Base-by-base conservation (phyloP, 192 early-diverging fungal species). In the Coemansia sp. region DNA sequence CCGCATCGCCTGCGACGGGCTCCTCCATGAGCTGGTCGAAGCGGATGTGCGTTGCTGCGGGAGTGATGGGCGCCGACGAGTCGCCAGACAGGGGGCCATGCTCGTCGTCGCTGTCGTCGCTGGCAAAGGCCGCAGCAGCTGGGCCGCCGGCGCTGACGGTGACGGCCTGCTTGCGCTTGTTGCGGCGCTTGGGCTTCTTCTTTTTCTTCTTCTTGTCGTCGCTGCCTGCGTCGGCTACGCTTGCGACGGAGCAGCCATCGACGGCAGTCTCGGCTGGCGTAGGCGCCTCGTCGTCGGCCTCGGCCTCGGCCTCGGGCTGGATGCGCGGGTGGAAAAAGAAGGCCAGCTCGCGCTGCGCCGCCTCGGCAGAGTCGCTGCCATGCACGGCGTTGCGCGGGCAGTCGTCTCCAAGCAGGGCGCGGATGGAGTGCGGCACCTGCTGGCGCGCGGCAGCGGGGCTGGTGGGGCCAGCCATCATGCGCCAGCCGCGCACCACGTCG, bases 311-410 rank as follows among this genome's bases (percentile, higher is more conserved):
- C 56, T 71, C 68, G 6, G 61, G 67, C 60, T 69, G 71, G 38
- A 74, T 75, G 39, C 64, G 46, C 9, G 77, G 77, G 11, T 35
- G 57, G 65, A 85, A 85, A 60, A 85, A 85, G 51, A 85, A 78
- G 2, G 51, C 62, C 25, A 85, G 56, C 62, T 77, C 84, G 8
- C 84, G 78, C 59, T 61, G 45, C 1, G 79, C 84, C 27, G 72
- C 58, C 25, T 68, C 69, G 7, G 67, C 46, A 20, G 87, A 87
- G 38, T 86, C 86, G 47, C 84, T 86, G 38, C 84, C 87, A 64
- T 88, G 86, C 0, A 86, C 83, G 14, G 85, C 86, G 70, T 88
- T 88, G 37, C 72, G 71, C 17, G 65, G 67, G 29, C 71, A 65
- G 39, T 58, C 61, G 6, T 76, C 60, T 31, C 87, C 87, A 66